Conservation (phyloP, 331 rosid genomes). For the Spiraea crenata region DNA sequence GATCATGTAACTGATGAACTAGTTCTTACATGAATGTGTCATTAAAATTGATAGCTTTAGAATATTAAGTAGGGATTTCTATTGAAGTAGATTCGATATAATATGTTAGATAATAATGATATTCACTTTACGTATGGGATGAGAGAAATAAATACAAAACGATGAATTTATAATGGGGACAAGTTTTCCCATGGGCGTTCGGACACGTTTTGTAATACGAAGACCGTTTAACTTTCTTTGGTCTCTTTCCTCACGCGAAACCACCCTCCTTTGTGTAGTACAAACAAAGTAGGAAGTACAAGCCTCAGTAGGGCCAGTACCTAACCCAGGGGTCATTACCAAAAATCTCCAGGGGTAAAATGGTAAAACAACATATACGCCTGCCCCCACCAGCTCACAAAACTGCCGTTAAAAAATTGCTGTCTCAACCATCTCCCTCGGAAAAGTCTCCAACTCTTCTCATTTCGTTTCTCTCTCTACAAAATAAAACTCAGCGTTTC, state of each 20-base stretch:
- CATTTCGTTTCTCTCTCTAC: not conserved
- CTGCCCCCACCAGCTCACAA: constrained; percentile 29
- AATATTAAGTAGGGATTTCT: too few relatives aligned
- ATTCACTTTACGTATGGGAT: too few relatives aligned
- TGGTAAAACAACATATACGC: constrained; percentile 23
- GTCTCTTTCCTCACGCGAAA: not conserved
- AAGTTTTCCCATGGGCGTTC: not conserved
- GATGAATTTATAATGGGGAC: not conserved
- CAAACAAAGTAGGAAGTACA: constrained; percentile 32
- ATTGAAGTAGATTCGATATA: too few relatives aligned
- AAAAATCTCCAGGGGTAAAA: constrained; percentile 22
- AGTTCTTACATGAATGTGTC: not conserved
- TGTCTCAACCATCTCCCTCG: constrained; percentile 48
- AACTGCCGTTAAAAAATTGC: constrained; percentile 50
- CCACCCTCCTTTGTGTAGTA: not conserved
- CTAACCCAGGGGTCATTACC: not conserved
- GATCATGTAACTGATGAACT: not conserved
- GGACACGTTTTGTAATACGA: not conserved
- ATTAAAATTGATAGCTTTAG: not conserved
- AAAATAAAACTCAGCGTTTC: not conserved
- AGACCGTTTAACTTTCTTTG: too few relatives aligned
- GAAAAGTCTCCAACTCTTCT: constrained; percentile 17
- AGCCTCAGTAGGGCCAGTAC: not conserved
- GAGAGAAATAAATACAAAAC: not conserved
- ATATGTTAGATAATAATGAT: too few relatives aligned